phyloP scores from a whole-genome alignment of 169 alveolate species.

The Plasmodium reichenowi region DNA sequence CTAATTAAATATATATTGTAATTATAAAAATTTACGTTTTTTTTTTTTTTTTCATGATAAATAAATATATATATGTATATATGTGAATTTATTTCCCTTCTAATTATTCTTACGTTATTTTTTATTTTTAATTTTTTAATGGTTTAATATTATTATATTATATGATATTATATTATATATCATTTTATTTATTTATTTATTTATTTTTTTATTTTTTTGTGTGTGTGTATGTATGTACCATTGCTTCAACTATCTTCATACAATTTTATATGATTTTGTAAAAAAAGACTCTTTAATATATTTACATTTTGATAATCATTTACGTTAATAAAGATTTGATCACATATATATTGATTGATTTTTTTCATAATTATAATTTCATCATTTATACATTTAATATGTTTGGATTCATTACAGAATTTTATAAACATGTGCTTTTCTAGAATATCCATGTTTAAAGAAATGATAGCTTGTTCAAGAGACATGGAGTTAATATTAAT shows the following conservation, averaged over 20 bases:
- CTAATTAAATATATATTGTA: not conserved
- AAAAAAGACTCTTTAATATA: slow-evolving; percentile 31
- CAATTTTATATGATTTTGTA: slow-evolving; percentile 51
- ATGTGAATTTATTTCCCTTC: not conserved
- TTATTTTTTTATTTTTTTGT: slow-evolving; percentile 8
- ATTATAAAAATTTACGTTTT: no score
- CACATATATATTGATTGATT: slow-evolving; percentile 1
- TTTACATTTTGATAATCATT: slow-evolving; percentile 13
- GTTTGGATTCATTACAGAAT: slow-evolving; percentile 11
- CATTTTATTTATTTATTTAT: no score
- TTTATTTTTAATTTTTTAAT: no score
- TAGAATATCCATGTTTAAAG: not conserved
- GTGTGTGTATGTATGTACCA: not conserved
- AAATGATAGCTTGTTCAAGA: slow-evolving; percentile 7
- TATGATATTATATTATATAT: no score
- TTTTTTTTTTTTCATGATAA: no score
- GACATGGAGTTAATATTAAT: slow-evolving; percentile 8
- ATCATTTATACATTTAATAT: slow-evolving; percentile 26
- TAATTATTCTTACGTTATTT: not conserved
- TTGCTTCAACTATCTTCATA: not conserved
- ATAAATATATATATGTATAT: no score
- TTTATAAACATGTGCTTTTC: slow-evolving; percentile 12
- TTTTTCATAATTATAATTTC: slow-evolving; percentile 2
- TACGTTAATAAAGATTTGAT: slow-evolving; percentile 37
- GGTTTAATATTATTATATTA: no score